Base-by-base conservation (phyloP, 352 stramenopile genomes). In the Halophytophthora batemanensis region DNA sequence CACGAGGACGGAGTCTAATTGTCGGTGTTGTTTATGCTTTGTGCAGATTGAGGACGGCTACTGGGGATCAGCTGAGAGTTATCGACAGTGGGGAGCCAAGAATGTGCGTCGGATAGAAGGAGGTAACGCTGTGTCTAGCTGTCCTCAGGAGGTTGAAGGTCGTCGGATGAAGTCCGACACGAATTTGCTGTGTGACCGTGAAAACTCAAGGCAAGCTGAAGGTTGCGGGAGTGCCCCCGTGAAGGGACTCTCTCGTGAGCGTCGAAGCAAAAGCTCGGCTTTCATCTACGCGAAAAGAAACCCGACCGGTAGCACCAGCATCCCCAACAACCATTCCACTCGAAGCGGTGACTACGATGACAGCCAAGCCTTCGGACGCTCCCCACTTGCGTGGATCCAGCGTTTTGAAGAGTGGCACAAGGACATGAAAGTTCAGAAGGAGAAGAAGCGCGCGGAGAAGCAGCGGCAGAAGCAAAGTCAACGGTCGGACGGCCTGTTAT, bases 371-470 rank as follows among this genome's bases (percentile, higher is more conserved):
- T 64, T 68, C 43, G 78, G 73, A 21, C 70, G 69, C 0, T 88
- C 82, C 2, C 79, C 82, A 1, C 75, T 82, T 41, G 75, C 71
- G 8, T 93, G 79, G 79, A 78, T 93, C 45, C 79, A 93, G 48
- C 76, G 81, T 6, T 74, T 93, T 18, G 82, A 90, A 35, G 77
- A 82, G 41, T 93, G 82, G 82, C 79, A 90, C 51, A 87, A 89
- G 44, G 78, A 87, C 41, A 65, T 84, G 31, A 90, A 88, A 58
- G 71, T 59, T 1, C 77, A 90, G 51, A 93, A 90, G 25, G 80
- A 90, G 39, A 86, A 74, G 55, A 89, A 81, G 46, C 87, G 86
- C 45, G 77, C 74, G 1, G 78, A 90, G 49, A 90, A 90, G 53
- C 56, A 69, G 14, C 72, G 74, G 41, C 52, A 71, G 39, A 82